Evolutionary conservation across 2,329 filamentous ascomycete species (phyloP), one percentile per base, ranked within the genome.

Genomic region (Aspergillus brunneoviolaceus): DNA sequence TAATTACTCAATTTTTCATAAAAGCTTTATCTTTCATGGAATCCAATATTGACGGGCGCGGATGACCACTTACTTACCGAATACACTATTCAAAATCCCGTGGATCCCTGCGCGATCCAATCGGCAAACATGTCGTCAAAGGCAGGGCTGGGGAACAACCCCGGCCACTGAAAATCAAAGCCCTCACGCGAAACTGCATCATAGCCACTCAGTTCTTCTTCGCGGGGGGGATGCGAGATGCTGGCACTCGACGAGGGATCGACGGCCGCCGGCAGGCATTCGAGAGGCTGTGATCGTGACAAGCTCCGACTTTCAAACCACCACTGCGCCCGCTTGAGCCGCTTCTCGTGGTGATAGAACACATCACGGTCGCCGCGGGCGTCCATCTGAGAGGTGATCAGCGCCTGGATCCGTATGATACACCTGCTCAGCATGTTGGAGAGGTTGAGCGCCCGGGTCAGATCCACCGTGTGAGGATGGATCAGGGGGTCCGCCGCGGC

Each of bases 331-430:
- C 47, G 54, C 10, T 60, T 55, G 12, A 62, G 33, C 6, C 55
- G 51, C 39, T 60, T 53, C 25, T 60, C 55, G 29, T 55, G 53
- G 35, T 60, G 45, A 16, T 60, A 58, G 6, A 60, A 60, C 16
- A 58, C 58, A 31, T 63, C 54, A 11, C 51, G 45, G 16, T 63
- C 58, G 11, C 58, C 60, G 5, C 35, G 31, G 12, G 51, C 57
- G 31, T 59, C 45, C 49, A 63, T 39, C 4, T 25, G 29, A 9
- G 48, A 31, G 3, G 50, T 60, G 4, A 45, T 14, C 10, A 63
- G 51, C 9, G 60, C 60, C 49, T 63, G 60, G 12, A 63, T 55
- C 2, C 62, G 62, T 7, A 61, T 47, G 4, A 59, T 53, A n/a
- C 58, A 60, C 12, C 51, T 48, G n/a, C 49, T 51, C 3, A 63